Conservation (phyloP, 2,329 filamentous ascomycete genomes). For the Botrytis squamosa region DNA sequence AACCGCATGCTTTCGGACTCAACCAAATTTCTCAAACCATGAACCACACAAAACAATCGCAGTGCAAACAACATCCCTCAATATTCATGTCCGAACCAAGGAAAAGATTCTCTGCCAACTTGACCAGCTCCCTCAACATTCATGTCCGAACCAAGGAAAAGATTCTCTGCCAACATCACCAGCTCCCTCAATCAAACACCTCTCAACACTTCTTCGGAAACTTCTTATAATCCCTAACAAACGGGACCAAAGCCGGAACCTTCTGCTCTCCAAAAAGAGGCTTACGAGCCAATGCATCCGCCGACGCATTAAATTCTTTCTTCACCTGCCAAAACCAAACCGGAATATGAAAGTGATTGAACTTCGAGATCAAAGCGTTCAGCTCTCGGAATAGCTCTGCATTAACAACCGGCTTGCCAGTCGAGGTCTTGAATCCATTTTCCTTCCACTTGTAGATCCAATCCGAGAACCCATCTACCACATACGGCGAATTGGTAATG, state of each 20-base stretch:
- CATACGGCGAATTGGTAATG: slow-evolving; percentile 40
- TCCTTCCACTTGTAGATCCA: slow-evolving; percentile 39
- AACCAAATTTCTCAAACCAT: not conserved
- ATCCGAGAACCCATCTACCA: slow-evolving; percentile 39
- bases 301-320: slow-evolving; percentile 12
- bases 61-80: not conserved
- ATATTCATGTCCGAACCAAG: not conserved
- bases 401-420: slow-evolving; percentile 27
- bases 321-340: slow-evolving; percentile 25
- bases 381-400: slow-evolving; percentile 15
- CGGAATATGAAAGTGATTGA: slow-evolving; percentile 6
- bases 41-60: too few relatives aligned
- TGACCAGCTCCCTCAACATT: not conserved
- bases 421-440: slow-evolving; percentile 35
- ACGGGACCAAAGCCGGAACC: not conserved
- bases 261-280: not conserved
- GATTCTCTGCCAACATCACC: not conserved
- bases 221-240: not conserved
- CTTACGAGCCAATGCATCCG: slow-evolving; percentile 16
- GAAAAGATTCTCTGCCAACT: too few relatives aligned
- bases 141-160: not conserved
- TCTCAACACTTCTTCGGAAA: not conserved
- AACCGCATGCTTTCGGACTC: not conserved
- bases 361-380: slow-evolving; percentile 2
- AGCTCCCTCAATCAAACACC: not conserved